A percentile compares a stretch with the other conserved stretches of the same genome.
These are phyloP conservation scores for Parastagonospora nodorum DNA, from an alignment of 2,329 filamentous ascomycete genomes.

Conservation along the genomic window DNA sequence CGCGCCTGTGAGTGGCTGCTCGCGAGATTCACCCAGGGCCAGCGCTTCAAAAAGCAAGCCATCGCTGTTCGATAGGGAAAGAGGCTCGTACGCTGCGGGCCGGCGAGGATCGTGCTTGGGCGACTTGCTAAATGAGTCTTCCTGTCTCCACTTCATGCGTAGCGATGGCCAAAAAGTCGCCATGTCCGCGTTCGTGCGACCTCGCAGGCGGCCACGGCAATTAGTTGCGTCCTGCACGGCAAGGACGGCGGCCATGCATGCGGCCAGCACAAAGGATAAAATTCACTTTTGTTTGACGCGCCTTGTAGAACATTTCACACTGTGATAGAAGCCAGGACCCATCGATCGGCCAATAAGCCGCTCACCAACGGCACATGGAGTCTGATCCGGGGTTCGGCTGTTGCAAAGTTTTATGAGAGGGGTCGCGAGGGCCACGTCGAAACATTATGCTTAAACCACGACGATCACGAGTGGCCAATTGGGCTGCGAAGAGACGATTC, in stretches of 20 bases:
- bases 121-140: constrained; percentile 3
- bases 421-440: constrained; percentile 12
- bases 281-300: neutral
- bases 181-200: no score
- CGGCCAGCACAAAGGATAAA: no score
- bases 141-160: neutral
- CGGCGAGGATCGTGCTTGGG: constrained; percentile 25
- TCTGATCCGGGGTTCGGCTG: constrained; percentile 7
- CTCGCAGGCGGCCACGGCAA: no score
- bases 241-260: no score
- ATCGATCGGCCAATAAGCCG: no score
- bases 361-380: no score
- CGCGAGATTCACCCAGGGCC: constrained; percentile 16
- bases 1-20: constrained; percentile 29
- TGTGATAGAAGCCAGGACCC: no score
- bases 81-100: constrained; percentile 32
- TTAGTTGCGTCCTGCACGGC: no score
- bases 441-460: constrained; percentile 27
- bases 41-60: constrained; percentile 32
- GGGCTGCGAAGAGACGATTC: neutral
- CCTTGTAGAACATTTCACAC: no score
- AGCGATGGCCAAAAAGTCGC: no score
- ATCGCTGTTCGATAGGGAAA: constrained; percentile 19
- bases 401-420: constrained; percentile 20
- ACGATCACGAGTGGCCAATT: constrained; percentile 17